Conservation (phyloP, 345 rosid species). For the Dimocarpus longan region DNA sequence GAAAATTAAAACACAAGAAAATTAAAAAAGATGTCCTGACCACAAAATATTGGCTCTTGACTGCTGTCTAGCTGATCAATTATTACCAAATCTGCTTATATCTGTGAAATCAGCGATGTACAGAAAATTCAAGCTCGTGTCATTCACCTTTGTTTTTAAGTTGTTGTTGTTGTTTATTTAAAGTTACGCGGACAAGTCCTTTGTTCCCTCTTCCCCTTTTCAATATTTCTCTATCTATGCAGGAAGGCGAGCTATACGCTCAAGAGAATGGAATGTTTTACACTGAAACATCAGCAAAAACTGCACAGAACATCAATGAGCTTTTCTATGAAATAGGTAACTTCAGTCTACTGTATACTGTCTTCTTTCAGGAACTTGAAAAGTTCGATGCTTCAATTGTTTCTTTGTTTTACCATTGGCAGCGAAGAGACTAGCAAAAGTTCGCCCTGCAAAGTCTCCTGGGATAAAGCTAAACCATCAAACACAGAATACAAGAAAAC, state of each 20-base stretch:
- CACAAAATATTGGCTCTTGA: too few relatives aligned
- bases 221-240: constrained; percentile 17
- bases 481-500: constrained; percentile 36
- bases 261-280: constrained; percentile 61
- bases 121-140: neutral
- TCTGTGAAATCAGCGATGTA: neutral
- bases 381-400: neutral
- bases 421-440: constrained; percentile 56
- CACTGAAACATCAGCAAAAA: constrained; percentile 72
- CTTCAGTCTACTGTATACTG: neutral
- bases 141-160: neutral
- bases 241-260: constrained; percentile 70
- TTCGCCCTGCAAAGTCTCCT: constrained; percentile 42
- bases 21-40: neutral
- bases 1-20: neutral
- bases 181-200: neutral
- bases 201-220: neutral
- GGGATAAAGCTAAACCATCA: constrained; percentile 45
- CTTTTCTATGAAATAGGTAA: constrained; percentile 75
- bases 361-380: neutral
- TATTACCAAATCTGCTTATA: neutral
- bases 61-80: neutral
- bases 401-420: constrained; percentile 23
- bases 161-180: neutral
- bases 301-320: constrained; percentile 67